Conservation (phyloP, 2,329 filamentous ascomycete genomes). For the Chrysoporthe austroafricana region DNA sequence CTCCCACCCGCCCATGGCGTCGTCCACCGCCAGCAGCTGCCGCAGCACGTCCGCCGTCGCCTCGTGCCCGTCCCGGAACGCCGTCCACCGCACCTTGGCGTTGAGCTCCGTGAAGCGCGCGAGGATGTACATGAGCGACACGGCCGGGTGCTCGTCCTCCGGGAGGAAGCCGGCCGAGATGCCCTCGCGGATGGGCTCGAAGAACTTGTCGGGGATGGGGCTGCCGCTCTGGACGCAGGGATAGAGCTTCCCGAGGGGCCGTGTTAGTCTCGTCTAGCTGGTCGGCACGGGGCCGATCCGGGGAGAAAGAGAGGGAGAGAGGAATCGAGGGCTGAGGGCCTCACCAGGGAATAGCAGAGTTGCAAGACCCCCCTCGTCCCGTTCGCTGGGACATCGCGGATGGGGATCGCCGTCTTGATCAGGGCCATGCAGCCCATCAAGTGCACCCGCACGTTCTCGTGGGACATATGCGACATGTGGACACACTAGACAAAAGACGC, state of each 20-base stretch:
- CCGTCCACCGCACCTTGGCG: constrained; percentile 39
- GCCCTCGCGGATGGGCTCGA: constrained; percentile 43
- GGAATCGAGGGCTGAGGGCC: constrained; percentile 24
- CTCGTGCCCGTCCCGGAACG: constrained; percentile 43
- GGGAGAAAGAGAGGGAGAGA: constrained; percentile 21
- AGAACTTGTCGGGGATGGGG: constrained; percentile 45
- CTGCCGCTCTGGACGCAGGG: constrained; percentile 46
- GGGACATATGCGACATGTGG: constrained; percentile 42
- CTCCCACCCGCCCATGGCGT: constrained; percentile 46
- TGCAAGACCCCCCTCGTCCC: constrained; percentile 58
- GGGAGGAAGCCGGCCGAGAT: constrained; percentile 33
- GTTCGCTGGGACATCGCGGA: constrained; percentile 42
- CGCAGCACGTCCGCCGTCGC: constrained; percentile 42
- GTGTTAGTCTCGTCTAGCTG: background rate
- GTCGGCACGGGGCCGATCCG: constrained; percentile 22
- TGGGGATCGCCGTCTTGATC: constrained; percentile 51
- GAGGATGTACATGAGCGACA: constrained; percentile 47
- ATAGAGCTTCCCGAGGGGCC: constrained; percentile 44
- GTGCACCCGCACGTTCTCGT: constrained; percentile 59
- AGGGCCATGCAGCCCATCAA: constrained; percentile 63
- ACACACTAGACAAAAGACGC: constrained; percentile 3
- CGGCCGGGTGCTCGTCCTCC: constrained; percentile 43
- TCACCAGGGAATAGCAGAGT: constrained; percentile 60
- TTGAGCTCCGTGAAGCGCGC: constrained; percentile 47
- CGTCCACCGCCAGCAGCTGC: constrained; percentile 46